Evolutionary conservation across 2,329 filamentous ascomycete genomes (phyloP).

Genomic region (Trichoderma simmonsii): DNA sequence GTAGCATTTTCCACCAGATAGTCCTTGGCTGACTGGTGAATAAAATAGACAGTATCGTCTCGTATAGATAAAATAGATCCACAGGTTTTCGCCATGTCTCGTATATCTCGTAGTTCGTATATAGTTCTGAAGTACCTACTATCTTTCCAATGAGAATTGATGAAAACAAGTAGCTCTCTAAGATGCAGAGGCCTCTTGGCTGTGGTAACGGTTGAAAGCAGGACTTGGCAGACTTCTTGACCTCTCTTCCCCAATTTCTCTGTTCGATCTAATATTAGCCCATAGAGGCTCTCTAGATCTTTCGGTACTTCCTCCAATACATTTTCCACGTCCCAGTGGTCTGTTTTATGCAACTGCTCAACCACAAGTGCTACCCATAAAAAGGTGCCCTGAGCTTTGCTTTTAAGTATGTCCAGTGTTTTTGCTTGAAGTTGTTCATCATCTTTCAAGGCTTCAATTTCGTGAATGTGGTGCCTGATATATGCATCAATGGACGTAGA

Average conservation of each 20-base stretch:
- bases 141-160: background rate
- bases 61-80: background rate
- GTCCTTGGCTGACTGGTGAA: background rate
- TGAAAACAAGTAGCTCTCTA: background rate
- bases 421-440: background rate
- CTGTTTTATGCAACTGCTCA: background rate
- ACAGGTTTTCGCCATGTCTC: background rate
- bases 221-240: background rate
- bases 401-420: rapidly evolving
- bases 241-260: background rate
- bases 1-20: background rate
- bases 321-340: background rate
- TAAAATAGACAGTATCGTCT: background rate
- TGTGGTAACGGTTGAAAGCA: background rate
- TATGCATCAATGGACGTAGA: background rate
- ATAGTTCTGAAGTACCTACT: background rate
- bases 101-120: background rate
- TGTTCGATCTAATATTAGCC: background rate
- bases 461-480: background rate
- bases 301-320: background rate
- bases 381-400: background rate
- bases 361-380: background rate
- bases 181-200: background rate
- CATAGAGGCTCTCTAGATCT: background rate
- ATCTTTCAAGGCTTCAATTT: background rate